Base-by-base conservation (phyloP, 164 flowering plant genomes). In the Cinnamomum chago region DNA sequence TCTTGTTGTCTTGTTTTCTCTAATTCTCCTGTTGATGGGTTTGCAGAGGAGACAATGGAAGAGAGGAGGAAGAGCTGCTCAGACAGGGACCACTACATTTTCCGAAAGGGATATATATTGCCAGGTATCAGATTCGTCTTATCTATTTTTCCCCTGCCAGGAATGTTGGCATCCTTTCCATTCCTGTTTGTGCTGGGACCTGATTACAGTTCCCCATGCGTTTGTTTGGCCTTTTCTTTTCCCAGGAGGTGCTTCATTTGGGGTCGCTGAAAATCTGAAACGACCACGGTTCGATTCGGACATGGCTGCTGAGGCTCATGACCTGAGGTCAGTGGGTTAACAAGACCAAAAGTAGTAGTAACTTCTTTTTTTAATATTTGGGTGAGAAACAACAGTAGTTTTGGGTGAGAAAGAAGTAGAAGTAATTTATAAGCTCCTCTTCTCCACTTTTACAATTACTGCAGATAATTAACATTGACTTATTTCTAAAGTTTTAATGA, bases 21-120 rank as follows among this genome's bases (percentile, higher is more conserved):
- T 65, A 23, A 3, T 70, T n/a, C 30, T 55, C 24, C 18, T 23
- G 23, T 13, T 30, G 12, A 2, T 20, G 66, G 50, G 72, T 35
- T 13, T 33, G 58, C 67, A 27, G 67, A 50, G 60, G 76, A 75
- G 14, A 75, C 6, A 13, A 35, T 25, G 78, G 68, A 14, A 52
- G 80, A 77, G 64, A 68, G 92, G 65, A 81, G 92, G 73, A 87
- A 74, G 78, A 91, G 93, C 77, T 88, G 90, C 79, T 89, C 93
- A 0, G 89, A 87, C 74, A 77, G 79, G 15, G 87, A 84, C 73
- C 65, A 76, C 55, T 87, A 79, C 79, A 81, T 71, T 62, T 68
- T 82, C 76, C 80, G 80, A 52, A 89, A 85, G 24, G 81, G 81
- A 3, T 84, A 87, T 20, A 14, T 74, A 25, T 75, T 85, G 52